phyloP scores from a whole-genome alignment of 805 yeast species.

The Komagataella populi region DNA sequence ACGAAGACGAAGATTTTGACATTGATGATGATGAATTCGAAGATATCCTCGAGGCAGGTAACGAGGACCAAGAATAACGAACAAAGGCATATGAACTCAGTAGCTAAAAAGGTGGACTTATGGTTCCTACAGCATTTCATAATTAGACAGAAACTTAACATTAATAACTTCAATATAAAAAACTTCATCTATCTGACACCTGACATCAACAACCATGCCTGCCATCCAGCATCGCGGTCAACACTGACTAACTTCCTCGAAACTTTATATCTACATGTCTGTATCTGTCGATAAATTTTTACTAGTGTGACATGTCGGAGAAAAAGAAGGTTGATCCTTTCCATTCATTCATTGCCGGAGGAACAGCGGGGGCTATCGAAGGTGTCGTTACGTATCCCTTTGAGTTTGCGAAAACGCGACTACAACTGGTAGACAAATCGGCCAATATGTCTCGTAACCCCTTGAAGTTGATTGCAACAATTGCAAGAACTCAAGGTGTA shows the following conservation, averaged over 20 bases:
- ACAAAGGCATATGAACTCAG: background rate
- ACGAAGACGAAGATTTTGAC: constrained; percentile 27
- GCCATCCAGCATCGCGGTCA: background rate
- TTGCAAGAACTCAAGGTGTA: constrained; percentile 68
- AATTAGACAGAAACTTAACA: background rate
- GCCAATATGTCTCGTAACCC: constrained; percentile 71
- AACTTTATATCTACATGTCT: background rate
- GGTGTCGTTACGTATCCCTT: constrained; percentile 90
- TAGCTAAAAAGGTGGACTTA: background rate
- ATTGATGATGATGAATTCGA: constrained; percentile 16
- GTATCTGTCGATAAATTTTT: background rate
- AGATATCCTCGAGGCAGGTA: constrained; percentile 10
- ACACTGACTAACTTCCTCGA: background rate
- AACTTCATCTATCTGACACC: background rate
- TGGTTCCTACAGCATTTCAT: background rate
- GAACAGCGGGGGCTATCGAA: constrained; percentile 93
- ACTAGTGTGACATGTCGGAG: background rate
- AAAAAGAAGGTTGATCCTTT: constrained; percentile 34
- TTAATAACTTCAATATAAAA: background rate
- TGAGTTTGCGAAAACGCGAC: constrained; percentile 90
- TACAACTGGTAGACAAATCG: constrained; percentile 65
- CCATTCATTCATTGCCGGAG: constrained; percentile 88
- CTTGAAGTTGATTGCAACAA: constrained; percentile 58
- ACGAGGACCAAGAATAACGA: background rate
- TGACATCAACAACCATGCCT: background rate